Base-by-base conservation (phyloP, 768 basidiomycete species). In the Hypholoma sublateritium region DNA sequence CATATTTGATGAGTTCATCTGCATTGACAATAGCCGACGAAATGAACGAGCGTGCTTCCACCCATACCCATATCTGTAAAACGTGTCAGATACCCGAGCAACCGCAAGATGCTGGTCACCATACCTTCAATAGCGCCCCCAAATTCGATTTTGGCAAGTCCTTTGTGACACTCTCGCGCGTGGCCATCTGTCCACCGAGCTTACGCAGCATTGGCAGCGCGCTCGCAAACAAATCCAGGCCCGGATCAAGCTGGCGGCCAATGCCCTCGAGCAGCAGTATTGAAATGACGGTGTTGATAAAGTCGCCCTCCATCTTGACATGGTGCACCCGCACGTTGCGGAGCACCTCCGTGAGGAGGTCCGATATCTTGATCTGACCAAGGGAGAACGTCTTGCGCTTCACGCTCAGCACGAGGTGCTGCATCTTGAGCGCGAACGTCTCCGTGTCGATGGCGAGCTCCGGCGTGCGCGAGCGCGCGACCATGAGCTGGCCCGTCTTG, bases 251-350 rank as follows among this genome's bases (percentile, higher is more conserved):
- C 74, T 90, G 94, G 57, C 96, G 77, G 19, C 97, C 97, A 62
- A 99, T 98, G 1, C 97, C 97, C 72, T 99, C 97, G 53, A 99
- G 76, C 39, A 99, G 71, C 53, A 99, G 73, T 55, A 98, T 93
- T 9, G 91, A 92, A 57, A 99, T 89, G 58, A 99, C 94, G 0
- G 97, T 98, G 72, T 99, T 99, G 68, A 98, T 87, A 68, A 99
- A 99, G 70, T 98, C 97, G 13, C 89, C 94, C 74, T 99, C 96
- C 87, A 99, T 91, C 77, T 93, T 98, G 61, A 98, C 97, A 67
- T 97, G 96, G 70, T 98, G 95, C 62, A 83, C 79, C 56, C 95
- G 78, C 3, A 99, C 95, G 34, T 87, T 85, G 64, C 76, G 87
- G 48, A 99, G 75, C 7, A 98, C 97, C 60, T 96, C 91, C 3